Evolutionary conservation across 2,329 filamentous ascomycete species (phyloP), one percentile per base, ranked within the genome.

Genomic region (Fusarium nisikadoi): DNA sequence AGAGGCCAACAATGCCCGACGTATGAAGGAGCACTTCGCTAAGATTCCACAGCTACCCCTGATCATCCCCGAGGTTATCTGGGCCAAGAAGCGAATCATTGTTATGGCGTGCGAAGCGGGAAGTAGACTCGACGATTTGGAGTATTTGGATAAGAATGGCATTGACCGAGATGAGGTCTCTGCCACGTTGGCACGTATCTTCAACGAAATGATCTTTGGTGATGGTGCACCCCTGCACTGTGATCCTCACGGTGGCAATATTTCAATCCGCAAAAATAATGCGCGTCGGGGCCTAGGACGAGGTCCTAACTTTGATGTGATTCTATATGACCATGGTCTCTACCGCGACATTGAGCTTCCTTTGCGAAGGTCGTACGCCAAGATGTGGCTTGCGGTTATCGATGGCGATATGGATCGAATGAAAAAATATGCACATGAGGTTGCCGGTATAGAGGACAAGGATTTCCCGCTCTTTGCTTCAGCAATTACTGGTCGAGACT

Each of bases 171-270:
- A 98, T 79, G 95, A 98, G 81, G 96, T 99, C 9, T 97, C 95
- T 0, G 95, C 95, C 3, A 93, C 94, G 0, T 86, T 99, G 8
- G 92, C 96, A 0, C 91, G 92, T 65, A 94, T 99, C 65, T 99
- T 99, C 87, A 99, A 99, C 85, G 95, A 98, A 80, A 99, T 99
- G 96, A 98, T 99, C 75, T 99, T 99, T 74, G 95, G 95, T 53
- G 89, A 91, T 57, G 88, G 92, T 65, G 95, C 95, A 0, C 94
- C 96, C 1, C 84, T 99, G 42, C 96, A 99, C 83, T 99, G 96
- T 83, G 96, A 99, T 79, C 96, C 96, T 0, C 96, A 99, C 79
- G 96, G 95, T 52, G 96, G 96, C 49, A 99, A 99, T 79, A 92
- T 99, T 61, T 95, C 96, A 27, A 94, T 99, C 68, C 91, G 95